These are phyloP conservation scores for Globisporangium camurandrum DNA, from an alignment of 352 stramenopile species.

Conservation along the genomic window DNA sequence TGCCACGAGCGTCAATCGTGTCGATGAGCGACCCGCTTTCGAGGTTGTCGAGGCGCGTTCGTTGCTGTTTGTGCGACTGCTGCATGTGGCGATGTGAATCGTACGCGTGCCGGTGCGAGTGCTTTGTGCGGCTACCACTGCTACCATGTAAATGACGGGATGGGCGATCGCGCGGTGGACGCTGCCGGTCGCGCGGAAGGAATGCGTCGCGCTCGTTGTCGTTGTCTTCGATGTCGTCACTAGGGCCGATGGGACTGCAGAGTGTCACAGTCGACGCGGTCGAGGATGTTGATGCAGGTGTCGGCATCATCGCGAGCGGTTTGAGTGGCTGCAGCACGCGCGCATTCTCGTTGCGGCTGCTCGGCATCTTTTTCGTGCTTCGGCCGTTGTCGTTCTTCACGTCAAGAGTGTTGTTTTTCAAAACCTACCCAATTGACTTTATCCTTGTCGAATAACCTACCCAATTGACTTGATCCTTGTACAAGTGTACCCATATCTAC, in stretches of 20 bases:
- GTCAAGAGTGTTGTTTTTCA: no score
- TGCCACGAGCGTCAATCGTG: no score
- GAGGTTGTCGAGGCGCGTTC: neutral
- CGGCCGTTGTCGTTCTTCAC: no score
- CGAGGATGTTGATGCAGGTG: constrained; percentile 6
- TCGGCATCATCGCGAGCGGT: constrained; percentile 5
- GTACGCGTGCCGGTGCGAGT: neutral
- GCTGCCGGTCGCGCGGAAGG: neutral
- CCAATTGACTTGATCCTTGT: no score
- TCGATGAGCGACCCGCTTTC: constrained; percentile 6
- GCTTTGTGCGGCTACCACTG: neutral
- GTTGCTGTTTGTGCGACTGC: neutral
- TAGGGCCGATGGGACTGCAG: constrained; percentile 5
- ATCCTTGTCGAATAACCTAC: no score
- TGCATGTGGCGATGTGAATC: neutral
- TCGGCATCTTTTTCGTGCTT: no score
- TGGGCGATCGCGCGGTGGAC: neutral
- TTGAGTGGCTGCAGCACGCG: constrained; percentile 2
- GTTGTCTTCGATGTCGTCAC: constrained; percentile 8
- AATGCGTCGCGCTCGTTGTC: constrained; percentile 3
- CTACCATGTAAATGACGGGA: neutral
- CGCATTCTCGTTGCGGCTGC: no score
- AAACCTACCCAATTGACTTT: no score
- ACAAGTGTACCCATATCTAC: no score
- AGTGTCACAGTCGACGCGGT: constrained; percentile 5